phyloP scores from a whole-genome alignment of 306 rosid species.

The Cotoneaster glaucophyllus region DNA sequence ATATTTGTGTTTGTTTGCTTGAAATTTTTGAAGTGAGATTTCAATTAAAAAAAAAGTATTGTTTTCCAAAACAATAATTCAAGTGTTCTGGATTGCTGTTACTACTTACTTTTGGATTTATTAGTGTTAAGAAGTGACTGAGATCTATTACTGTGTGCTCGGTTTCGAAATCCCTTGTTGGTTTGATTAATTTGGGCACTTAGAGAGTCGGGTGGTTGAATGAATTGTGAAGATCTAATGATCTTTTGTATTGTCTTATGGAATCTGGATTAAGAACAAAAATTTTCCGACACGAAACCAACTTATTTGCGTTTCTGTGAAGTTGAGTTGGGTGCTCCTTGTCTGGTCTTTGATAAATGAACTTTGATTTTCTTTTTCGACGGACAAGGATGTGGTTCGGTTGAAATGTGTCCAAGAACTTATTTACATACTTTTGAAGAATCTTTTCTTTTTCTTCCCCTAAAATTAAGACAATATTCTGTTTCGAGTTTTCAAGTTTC shows the following conservation, averaged over 20 bases:
- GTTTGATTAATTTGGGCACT: not conserved
- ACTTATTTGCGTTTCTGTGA: not conserved
- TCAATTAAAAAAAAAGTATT: not conserved
- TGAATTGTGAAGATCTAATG: not conserved
- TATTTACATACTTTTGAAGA: not conserved
- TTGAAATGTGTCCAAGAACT: not conserved
- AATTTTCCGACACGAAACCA: not conserved
- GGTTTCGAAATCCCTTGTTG: not conserved
- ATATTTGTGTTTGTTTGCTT: not conserved
- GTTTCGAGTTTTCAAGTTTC: not conserved
- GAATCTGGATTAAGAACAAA: not conserved
- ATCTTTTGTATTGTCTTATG: not conserved
- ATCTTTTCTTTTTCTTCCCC: not conserved
- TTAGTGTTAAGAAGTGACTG: not conserved
- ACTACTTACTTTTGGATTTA: not conserved
- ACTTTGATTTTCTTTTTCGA: not conserved
- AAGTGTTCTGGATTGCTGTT: not conserved
- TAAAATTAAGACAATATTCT: no score
- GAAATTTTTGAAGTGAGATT: not conserved
- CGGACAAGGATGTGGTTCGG: not conserved
- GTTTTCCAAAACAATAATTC: not conserved
- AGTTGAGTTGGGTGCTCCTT: not conserved
- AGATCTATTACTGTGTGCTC: not conserved
- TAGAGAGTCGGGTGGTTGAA: not conserved
- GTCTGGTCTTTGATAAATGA: not conserved